These are phyloP conservation scores for Lepidopterella palustris DNA, from an alignment of 495 filamentous ascomycete species.

Conservation along the genomic window DNA sequence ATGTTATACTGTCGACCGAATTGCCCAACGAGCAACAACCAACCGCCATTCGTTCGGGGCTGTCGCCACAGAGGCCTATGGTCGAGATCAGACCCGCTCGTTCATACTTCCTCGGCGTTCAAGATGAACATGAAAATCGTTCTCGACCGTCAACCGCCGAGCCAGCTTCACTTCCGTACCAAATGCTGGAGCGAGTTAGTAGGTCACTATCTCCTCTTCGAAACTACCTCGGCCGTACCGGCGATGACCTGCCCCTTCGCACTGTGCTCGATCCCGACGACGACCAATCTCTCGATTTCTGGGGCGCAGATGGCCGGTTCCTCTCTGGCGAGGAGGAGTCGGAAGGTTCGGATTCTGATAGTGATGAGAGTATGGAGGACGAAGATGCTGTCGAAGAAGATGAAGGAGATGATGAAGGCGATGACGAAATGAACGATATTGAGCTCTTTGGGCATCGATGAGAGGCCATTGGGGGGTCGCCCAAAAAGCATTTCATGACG, in stretches of 20 bases:
- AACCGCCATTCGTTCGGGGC: not conserved
- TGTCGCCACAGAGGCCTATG: not conserved
- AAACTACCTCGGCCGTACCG: conserved; percentile 23
- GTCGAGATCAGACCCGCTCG: conserved; percentile 3
- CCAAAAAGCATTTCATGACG: too few species aligned
- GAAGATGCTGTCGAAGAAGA: conserved; percentile 27
- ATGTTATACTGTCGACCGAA: conserved; percentile 20
- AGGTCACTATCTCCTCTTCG: conserved; percentile 15
- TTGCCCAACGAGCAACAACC: not conserved
- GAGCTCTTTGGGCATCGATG: conserved; percentile 28
- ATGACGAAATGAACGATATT: conserved; percentile 26
- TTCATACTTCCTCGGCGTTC: not conserved
- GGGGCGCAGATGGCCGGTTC: conserved; percentile 28
- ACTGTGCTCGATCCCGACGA: conserved; percentile 16
- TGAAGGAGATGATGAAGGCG: conserved; percentile 27
- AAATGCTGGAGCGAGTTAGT: conserved; percentile 33
- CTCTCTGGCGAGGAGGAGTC: conserved; percentile 27
- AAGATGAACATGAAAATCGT: not conserved
- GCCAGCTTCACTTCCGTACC: conserved; percentile 26
- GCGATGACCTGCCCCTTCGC: conserved; percentile 12
- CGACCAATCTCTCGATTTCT: conserved; percentile 20
- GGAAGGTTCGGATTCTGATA: conserved; percentile 26
- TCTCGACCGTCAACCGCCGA: not conserved
- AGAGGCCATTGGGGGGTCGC: not conserved
- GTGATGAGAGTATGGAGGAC: conserved; percentile 26